Percentiles rank a stretch among this genome's conserved stretches.
These are phyloP conservation scores for Calonectria hawksworthii DNA, from an alignment of 2,329 filamentous ascomycete genomes.

Conservation along the genomic window DNA sequence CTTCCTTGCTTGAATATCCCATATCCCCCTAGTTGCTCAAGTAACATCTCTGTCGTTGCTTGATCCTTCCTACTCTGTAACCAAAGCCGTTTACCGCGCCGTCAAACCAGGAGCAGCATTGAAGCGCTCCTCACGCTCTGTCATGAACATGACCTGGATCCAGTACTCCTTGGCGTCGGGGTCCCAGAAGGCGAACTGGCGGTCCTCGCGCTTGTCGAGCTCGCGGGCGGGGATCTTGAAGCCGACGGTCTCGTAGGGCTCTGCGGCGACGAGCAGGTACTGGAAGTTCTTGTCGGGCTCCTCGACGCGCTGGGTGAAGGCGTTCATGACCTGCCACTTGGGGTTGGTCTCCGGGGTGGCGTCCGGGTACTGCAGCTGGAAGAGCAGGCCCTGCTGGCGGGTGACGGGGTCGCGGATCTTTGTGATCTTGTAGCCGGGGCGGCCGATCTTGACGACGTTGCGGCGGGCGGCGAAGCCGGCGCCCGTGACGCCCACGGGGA, in stretches of 20 bases:
- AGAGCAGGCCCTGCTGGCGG: constrained; percentile 90
- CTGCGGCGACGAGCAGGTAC: constrained; percentile 94
- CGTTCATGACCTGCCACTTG: constrained; percentile 96
- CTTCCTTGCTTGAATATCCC: not conserved
- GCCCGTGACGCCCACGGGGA: constrained; percentile 79
- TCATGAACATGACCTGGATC: constrained; percentile 98
- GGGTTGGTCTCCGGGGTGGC: constrained; percentile 82
- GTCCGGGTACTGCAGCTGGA: constrained; percentile 96
- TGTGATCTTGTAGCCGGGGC: constrained; percentile 97
- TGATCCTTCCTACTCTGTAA: not conserved
- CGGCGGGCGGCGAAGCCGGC: constrained; percentile 77
- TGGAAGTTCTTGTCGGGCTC: constrained; percentile 95
- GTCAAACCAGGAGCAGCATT: constrained; percentile 74
- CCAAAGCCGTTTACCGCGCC: constrained; percentile 54
- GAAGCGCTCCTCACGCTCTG: constrained; percentile 94
- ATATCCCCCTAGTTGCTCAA: not conserved
- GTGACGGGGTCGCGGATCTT: constrained; percentile 93
- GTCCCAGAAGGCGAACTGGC: constrained; percentile 96
- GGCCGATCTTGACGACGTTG: constrained; percentile 94
- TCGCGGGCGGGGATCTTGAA: constrained; percentile 97
- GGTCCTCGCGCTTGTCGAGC: constrained; percentile 88
- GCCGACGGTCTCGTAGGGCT: constrained; percentile 97
- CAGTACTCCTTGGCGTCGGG: constrained; percentile 96
- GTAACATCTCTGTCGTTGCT: not conserved
- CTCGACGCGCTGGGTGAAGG: constrained; percentile 95